A percentile compares a stretch with the other conserved stretches of the same genome.
These are phyloP conservation scores for Wilcoxina mikolae DNA, from an alignment of 495 filamentous ascomycete species.

Conservation along the genomic window DNA sequence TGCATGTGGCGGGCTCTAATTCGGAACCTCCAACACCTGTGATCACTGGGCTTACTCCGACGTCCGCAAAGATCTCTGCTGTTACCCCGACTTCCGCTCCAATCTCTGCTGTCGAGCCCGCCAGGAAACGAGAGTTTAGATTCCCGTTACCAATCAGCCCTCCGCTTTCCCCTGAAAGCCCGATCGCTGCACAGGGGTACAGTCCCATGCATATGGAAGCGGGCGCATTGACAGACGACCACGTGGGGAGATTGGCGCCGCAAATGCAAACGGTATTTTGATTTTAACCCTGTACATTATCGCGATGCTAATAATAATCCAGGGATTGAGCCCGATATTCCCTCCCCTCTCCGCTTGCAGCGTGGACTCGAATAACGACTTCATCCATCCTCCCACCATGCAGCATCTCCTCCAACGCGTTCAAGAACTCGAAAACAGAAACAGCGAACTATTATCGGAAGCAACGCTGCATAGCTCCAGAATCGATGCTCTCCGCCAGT, in stretches of 20 bases:
- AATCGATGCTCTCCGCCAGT: slow-evolving; percentile 3
- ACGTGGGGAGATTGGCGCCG: not conserved
- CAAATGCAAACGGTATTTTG: not conserved
- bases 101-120: not conserved
- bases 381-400: not conserved
- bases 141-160: slow-evolving; percentile 17
- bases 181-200: not conserved
- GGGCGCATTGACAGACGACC: not conserved
- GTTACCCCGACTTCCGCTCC: not conserved
- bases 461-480: not conserved
- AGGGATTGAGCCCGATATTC: not conserved
- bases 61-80: not conserved
- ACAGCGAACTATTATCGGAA: slow-evolving; percentile 1
- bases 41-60: not conserved
- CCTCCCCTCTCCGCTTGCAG: not conserved
- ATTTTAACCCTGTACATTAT: not conserved
- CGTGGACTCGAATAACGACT: not conserved
- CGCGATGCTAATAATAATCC: not conserved
- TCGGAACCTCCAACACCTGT: not conserved
- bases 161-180: slow-evolving; percentile 21
- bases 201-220: not conserved
- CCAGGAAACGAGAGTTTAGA: not conserved
- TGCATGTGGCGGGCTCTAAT: not conserved
- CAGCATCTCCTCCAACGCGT: not conserved
- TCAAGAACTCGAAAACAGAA: slow-evolving; percentile 1